Percentiles rank a stretch among this genome's conserved stretches.
These are phyloP conservation scores for Aspergillus pseudonomiae DNA, from an alignment of 2,329 filamentous ascomycete genomes.

Conservation along the genomic window DNA sequence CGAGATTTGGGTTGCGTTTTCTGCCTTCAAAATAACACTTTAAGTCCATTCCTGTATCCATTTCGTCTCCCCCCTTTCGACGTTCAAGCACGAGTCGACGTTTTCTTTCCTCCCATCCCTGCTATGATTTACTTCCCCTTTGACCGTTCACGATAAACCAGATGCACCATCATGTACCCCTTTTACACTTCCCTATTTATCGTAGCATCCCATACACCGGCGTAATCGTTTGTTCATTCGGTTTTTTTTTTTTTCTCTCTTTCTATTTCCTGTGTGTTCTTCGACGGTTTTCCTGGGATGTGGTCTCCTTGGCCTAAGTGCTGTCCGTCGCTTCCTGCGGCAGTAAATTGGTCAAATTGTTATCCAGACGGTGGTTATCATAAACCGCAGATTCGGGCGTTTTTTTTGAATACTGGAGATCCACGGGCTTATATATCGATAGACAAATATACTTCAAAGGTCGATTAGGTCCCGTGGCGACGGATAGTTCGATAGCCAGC, in stretches of 20 bases:
- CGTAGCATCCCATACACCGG: conserved; percentile 47
- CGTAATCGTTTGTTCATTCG: conserved; percentile 39
- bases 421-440: neutral
- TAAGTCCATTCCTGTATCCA: neutral
- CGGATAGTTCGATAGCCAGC: conserved; percentile 13
- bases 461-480: neutral
- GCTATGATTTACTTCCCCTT: conserved; percentile 20
- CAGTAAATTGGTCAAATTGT: neutral
- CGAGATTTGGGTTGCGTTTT: neutral
- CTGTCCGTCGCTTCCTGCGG: conserved; percentile 1
- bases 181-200: conserved; percentile 24
- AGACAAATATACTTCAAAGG: neutral
- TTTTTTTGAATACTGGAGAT: conserved; percentile 1
- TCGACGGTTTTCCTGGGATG: conserved; percentile 7
- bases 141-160: conserved; percentile 47
- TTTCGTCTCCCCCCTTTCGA: conserved; percentile 2
- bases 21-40: neutral
- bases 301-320: conserved; percentile 8
- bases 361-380: neutral
- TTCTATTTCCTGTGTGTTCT: conserved; percentile 20
- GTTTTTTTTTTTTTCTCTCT: conserved; percentile 25
- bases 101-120: conserved; percentile 20
- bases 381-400: neutral
- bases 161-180: conserved; percentile 54
- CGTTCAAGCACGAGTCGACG: conserved; percentile 7